Percentiles rank a stretch among this genome's conserved stretches.
phyloP scores from a whole-genome alignment of 129 eudicot species.

The Helichrysum umbraculigerum region DNA sequence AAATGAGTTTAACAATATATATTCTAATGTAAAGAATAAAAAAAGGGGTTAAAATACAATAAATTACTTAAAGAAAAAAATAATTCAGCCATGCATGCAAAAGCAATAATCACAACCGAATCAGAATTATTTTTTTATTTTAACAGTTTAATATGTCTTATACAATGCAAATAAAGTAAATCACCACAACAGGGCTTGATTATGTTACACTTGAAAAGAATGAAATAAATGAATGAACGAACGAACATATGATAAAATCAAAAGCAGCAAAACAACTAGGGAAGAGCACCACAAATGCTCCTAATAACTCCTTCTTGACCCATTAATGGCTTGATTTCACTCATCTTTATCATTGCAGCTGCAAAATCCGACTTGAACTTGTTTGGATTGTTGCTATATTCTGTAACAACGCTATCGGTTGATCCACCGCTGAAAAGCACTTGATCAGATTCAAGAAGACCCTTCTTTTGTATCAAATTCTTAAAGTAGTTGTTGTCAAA shows the following conservation, averaged over 20 bases:
- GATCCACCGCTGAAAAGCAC: slow-evolving; percentile 73
- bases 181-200: too few species aligned
- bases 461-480: slow-evolving; percentile 50
- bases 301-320: slow-evolving; percentile 66
- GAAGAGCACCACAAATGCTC: slow-evolving; percentile 47
- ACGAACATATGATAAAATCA: slow-evolving; percentile 34
- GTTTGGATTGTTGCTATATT: slow-evolving; percentile 35
- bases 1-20: too few species aligned
- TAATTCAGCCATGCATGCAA: too few species aligned
- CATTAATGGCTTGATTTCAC: slow-evolving; percentile 55
- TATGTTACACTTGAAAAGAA: not conserved
- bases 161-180: too few species aligned
- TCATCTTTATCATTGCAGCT: slow-evolving; percentile 73
- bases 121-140: too few species aligned
- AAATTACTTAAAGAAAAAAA: too few species aligned
- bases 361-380: slow-evolving; percentile 57
- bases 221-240: slow-evolving; percentile 32
- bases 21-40: too few species aligned
- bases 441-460: slow-evolving; percentile 75
- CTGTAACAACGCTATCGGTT: slow-evolving; percentile 43
- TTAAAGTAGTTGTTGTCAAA: slow-evolving; percentile 56
- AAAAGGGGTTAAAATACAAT: too few species aligned
- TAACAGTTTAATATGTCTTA: too few species aligned
- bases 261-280: slow-evolving; percentile 45
- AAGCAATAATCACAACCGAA: too few species aligned